Evolutionary conservation across 352 stramenopile genomes (phyloP).

Genomic region (Pythium biforme): DNA sequence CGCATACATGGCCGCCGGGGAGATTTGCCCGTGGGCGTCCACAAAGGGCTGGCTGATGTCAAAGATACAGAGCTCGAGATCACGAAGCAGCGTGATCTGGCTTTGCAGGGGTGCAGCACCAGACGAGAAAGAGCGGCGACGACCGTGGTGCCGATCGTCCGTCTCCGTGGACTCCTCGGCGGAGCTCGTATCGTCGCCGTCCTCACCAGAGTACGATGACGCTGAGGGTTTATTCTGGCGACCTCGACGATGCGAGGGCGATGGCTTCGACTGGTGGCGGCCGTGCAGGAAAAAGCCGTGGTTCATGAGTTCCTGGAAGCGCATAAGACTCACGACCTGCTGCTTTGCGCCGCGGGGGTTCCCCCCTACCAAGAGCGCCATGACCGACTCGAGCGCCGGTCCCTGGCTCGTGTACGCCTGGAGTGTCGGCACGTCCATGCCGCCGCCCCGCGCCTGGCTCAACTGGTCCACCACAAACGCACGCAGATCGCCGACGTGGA

Average conservation of each 20-base stretch:
- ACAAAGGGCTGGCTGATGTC: slow-evolving; percentile 15
- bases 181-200: slow-evolving; percentile 5
- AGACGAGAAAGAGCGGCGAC: not conserved
- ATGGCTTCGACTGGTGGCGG: not conserved
- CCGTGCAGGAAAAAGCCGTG: not conserved
- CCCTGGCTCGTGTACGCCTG: slow-evolving; percentile 9
- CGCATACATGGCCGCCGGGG: slow-evolving; percentile 8
- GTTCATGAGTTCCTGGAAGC: slow-evolving; percentile 26
- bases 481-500: slow-evolving; percentile 35
- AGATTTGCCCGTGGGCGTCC: slow-evolving; percentile 14
- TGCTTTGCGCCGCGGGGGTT: not conserved
- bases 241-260: too few relatives aligned
- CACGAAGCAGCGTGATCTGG: slow-evolving; percentile 12
- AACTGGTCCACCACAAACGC: slow-evolving; percentile 19
- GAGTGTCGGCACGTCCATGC: slow-evolving; percentile 5
- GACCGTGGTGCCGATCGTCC: not conserved
- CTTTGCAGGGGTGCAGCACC: not conserved
- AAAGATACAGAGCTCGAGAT: slow-evolving; percentile 13
- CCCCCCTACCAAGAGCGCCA: slow-evolving; percentile 9
- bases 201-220: not conserved
- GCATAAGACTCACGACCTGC: slow-evolving; percentile 22
- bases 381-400: slow-evolving; percentile 13
- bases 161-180: not conserved
- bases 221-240: too few relatives aligned
- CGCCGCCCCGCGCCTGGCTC: not conserved